Base-by-base conservation (phyloP, 2,329 filamentous ascomycete species). In the Stagonosporopsis chrysanthemi region DNA sequence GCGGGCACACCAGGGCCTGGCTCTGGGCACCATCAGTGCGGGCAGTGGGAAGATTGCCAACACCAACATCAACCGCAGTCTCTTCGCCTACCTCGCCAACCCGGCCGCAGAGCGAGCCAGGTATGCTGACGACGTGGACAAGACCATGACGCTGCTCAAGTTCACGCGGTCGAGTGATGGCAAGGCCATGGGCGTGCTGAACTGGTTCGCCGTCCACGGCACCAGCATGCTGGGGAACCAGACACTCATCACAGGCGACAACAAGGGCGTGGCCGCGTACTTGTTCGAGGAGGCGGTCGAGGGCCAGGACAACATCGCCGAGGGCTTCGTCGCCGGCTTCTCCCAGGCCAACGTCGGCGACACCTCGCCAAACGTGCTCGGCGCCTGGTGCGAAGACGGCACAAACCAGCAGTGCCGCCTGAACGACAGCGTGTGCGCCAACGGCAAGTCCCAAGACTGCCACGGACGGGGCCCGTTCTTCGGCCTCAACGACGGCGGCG, bases 221-320 rank as follows among this genome's bases (percentile, higher is more conserved):
- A 98, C 94, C 0, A 96, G 92, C 0, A 86, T 97, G 76, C 86
- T 93, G 23, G 90, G 90, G 52, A 97, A 97, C 78, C 97, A 97
- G 77, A 97, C 92, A 0, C 82, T 97, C 14, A 86, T 95, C 47
- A 88, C 92, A 2, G 94, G 91, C n/a, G 94, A 98, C 75, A 98
- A 98, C 80, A 98, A 98, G 78, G 94, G 94, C 12, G 91, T 97
- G 6, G 93, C 94, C 2, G 90, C 93, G 0, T 90, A 89, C 71
- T 80, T 97, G 12, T 88, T 97, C 50, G 94, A 98, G 73, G 84
- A 89, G 63, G 87, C 85, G 48, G 82, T 89, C 45, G 62, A 68
- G 0, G 68, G 56, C 23, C 56, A 64, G 14, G 85, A 85, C 26
- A 72, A 69, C 55, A 65, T 69, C 17, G 86, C 87, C 31, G 80